Percentiles rank a stretch among this genome's conserved stretches.
Conservation (phyloP, 352 stramenopile genomes). For the Thraustotheca clavata region DNA sequence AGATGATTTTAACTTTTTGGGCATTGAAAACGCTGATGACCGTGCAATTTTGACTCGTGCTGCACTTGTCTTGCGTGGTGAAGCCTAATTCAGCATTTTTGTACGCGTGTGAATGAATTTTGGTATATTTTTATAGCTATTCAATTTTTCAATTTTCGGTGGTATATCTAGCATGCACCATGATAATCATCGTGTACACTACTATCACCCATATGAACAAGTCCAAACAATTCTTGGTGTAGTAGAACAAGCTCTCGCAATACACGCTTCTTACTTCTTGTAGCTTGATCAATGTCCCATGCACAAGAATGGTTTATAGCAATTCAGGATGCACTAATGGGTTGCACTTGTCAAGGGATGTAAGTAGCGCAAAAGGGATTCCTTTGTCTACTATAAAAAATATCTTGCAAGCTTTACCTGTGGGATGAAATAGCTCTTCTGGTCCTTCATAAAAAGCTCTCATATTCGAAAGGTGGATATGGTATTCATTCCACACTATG, state of each 20-base stretch:
- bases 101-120: not conserved
- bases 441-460: conserved; percentile 3
- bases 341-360: not conserved
- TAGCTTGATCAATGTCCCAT: not conserved
- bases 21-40: conserved; percentile 45
- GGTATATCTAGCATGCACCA: not conserved
- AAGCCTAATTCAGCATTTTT: not conserved
- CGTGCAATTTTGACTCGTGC: not conserved
- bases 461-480: no score
- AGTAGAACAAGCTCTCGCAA: not conserved
- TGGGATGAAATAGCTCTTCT: conserved; percentile 13
- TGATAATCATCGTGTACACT: no score
- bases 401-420: not conserved
- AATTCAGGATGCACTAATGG: conserved; percentile 5
- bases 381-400: not conserved
- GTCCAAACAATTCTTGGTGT: conserved; percentile 13
- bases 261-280: conserved; percentile 14
- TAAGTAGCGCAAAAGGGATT: not conserved
- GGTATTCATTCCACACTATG: no score
- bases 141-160: not conserved
- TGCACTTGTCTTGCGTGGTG: conserved; percentile 12
- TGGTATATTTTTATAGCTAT: not conserved
- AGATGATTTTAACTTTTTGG: conserved; percentile 80
- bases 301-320: not conserved
- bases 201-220: not conserved